These are phyloP conservation scores for Trypanosoma platydactyli DNA, from an alignment of 208 protist species.

Conservation along the genomic window DNA sequence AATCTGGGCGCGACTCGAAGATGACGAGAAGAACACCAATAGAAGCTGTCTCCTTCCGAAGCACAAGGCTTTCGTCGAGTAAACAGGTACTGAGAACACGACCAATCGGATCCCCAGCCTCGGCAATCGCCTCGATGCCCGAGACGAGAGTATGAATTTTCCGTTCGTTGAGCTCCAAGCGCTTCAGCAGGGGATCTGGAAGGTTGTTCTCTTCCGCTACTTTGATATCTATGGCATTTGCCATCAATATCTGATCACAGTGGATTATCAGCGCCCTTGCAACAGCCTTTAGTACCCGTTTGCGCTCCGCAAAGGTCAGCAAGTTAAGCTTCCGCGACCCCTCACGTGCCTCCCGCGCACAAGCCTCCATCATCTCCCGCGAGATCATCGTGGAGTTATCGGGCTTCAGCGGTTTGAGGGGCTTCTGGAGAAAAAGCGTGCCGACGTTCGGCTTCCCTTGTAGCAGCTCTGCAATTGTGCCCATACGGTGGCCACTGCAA, in stretches of 20 bases:
- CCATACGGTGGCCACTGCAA: conserved; percentile 28
- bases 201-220: conserved; percentile 39
- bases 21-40: conserved; percentile 94
- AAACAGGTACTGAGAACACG: conserved; percentile 45
- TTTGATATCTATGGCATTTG: conserved; percentile 74
- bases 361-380: conserved; percentile 20
- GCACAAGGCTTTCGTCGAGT: conserved; percentile 70
- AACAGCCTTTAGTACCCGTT: conserved; percentile 53
- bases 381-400: conserved; percentile 27
- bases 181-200: conserved; percentile 39
- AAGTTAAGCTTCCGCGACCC: conserved; percentile 41
- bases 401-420: conserved; percentile 24
- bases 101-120: conserved; percentile 52
- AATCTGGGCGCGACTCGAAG: conserved; percentile 94
- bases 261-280: conserved; percentile 48
- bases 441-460: conserved; percentile 30
- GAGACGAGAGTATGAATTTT: conserved; percentile 62
- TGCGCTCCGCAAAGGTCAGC: conserved; percentile 33
- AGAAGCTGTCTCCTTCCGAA: conserved; percentile 76
- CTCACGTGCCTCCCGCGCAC: conserved; percentile 64
- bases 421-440: conserved; percentile 26
- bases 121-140: conserved; percentile 53
- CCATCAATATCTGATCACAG: conserved; percentile 49
- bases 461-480: conserved; percentile 24
- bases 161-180: conserved; percentile 56